These are phyloP conservation scores for Yamadazyma laniorum DNA, from an alignment of 805 yeast species.

Conservation along the genomic window DNA sequence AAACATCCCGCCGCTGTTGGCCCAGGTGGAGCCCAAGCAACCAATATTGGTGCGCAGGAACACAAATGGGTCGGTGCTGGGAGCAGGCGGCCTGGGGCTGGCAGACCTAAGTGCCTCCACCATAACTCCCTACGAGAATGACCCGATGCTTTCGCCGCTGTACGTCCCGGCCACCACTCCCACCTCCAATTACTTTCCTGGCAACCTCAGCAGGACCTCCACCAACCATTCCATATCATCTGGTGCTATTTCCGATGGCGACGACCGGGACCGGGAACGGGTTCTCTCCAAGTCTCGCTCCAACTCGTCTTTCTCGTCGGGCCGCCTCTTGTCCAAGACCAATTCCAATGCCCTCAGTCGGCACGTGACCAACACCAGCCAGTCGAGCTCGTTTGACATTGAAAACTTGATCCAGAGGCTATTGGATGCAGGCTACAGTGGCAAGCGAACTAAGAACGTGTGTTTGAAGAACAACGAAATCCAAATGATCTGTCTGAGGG, in stretches of 20 bases:
- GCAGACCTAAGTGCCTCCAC: constrained; percentile 2
- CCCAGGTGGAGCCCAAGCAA: constrained; percentile 65
- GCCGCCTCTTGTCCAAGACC: constrained; percentile 10
- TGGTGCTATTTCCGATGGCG: constrained; percentile 1
- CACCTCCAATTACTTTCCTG: not conserved
- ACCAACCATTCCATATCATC: constrained; percentile 16
- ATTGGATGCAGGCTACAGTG: constrained; percentile 93
- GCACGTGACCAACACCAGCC: constrained; percentile 13
- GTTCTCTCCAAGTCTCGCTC: constrained; percentile 13
- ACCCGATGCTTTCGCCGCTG: constrained; percentile 6
- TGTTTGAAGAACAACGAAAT: constrained; percentile 91
- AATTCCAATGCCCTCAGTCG: constrained; percentile 10
- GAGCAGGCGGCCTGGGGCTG: not conserved
- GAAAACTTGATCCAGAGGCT: constrained; percentile 90
- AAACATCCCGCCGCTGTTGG: constrained; percentile 65
- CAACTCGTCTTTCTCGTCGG: constrained; percentile 14
- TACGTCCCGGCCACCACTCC: not conserved
- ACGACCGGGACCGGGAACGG: constrained; percentile 8
- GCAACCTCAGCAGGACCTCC: constrained; percentile 15
- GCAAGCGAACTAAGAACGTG: constrained; percentile 85
- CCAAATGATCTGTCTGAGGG: constrained; percentile 78
- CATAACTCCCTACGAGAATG: constrained; percentile 3
- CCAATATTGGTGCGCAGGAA: constrained; percentile 64
- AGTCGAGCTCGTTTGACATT: constrained; percentile 43
- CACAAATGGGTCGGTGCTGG: constrained; percentile 36